Evolutionary conservation across 768 basidiomycete species (phyloP), one percentile per base, ranked within the genome.

Genomic region (Xerocomus brunneocitrinus): DNA sequence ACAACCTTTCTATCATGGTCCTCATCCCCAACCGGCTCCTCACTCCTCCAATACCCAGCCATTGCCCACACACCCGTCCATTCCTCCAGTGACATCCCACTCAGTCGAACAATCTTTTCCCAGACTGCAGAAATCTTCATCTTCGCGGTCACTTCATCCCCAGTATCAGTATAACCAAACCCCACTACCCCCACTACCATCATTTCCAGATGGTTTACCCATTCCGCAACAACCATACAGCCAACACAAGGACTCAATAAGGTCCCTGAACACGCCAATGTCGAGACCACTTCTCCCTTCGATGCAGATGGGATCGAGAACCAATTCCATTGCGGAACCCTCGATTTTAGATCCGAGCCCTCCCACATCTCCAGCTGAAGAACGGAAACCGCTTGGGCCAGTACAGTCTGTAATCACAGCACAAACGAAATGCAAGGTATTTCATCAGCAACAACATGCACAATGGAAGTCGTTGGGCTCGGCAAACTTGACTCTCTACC

Each of bases 401-500:
- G 79, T 87, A 32, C 84, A 82, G 31, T 87, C 91, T 5, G 75
- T 82, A 10, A 76, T 98, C 56, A 82, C 89, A 8, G 91, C 90
- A 12, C 85, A 91, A 65, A 95, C 94, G 91, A 94, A 95, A 68
- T 98, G 95, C 80, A 99, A 98, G 71, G 87, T 98, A 24, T 99
- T 98, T 74, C 75, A 97, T 44, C 87, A 98, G 66, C 93, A 95
- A 63, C 84, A 91, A 34, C 95, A 98, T 65, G 87, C 89, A n/a
- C 92, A 95, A 67, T 99, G 97, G 97, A 99, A 97, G 73, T 85
- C 90, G 1, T 76, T 98, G 51, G 97, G 97, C 3, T 76, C 87
- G 9, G 93, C 91, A 13, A 84, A 84, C 62, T 77, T 98, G 58
- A 92, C 89, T 65, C 76, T 99, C 46, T 99, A 94, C 68, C 80